Evolutionary conservation across 2,329 filamentous ascomycete species (phyloP), one percentile per base, ranked within the genome.

Genomic region (Tothia fuscella): DNA sequence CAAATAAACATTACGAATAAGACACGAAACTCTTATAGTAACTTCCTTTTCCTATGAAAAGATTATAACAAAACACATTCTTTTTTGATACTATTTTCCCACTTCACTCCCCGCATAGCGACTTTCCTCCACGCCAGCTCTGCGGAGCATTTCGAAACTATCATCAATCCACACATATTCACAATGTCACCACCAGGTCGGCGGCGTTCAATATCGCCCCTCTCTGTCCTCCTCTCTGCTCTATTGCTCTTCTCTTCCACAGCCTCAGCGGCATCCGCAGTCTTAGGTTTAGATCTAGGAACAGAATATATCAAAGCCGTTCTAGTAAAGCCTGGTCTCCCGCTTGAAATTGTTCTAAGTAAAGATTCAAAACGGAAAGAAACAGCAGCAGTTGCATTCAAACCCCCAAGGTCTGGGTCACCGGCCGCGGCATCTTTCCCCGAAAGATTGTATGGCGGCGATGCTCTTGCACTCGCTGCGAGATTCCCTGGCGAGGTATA

Each of bases 361-460:
- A 98, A 96, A 61, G 91, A 98, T 65, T 95, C 91, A 22, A 84
- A 93, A 62, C 82, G 91, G 56, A 98, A 98, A 70, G 91, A 98
- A 61, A 76, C 75, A 19, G 85, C 88, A 2, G 88, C 87, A 31
- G 78, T 98, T 51, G 82, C 86, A 32, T 96, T 98, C 68, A 96
- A 98, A 65, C 86, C 88, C 28, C 71, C 76, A n/a, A 74, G 74
- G 52, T 67, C 72, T 53, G 74, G 72, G 42, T 69, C 76, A 45
- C 79, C 75, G 41, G 62, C 61, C 47, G 64, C 68, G 14, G 56
- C 55, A 43, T 56, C 60, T 20, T 95, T 82, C 59, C 91, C 91
- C 29, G 91, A 98, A 64, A 74, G 91, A 54, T 74, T 82, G 45
- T 98, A 96, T 58, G 91, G 91, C 57, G 83, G 82, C 49, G 88